Evolutionary conservation across 257 asterid genomes (phyloP).

Genomic region (Penstemon barbatus): DNA sequence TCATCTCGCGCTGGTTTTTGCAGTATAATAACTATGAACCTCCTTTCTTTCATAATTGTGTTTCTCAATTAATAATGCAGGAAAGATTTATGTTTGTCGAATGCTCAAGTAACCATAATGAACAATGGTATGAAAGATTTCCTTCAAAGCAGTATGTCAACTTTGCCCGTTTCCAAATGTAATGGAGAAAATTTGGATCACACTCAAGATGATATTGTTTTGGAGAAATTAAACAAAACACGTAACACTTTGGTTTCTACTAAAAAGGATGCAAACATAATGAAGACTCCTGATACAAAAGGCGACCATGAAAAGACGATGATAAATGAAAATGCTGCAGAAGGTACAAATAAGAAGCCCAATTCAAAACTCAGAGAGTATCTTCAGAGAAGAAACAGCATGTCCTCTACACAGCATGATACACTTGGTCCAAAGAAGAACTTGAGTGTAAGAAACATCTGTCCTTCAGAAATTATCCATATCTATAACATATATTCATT

Average conservation of each 20-base stretch:
- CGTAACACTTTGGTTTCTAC: neutral
- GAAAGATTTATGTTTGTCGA: constrained; percentile 35
- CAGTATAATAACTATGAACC: too few relatives aligned
- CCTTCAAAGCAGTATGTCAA: constrained; percentile 15
- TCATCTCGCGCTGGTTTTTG: constrained; percentile 51
- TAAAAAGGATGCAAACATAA: neutral
- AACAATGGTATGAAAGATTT: constrained; percentile 12
- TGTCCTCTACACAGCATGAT: constrained; percentile 19
- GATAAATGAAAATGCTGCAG: neutral
- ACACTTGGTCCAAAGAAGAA: constrained; percentile 20
- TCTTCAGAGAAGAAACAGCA: constrained; percentile 36
- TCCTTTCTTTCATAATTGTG: neutral
- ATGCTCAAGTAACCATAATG: constrained; percentile 18
- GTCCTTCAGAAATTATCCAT: neutral
- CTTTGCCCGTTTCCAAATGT: constrained; percentile 14
- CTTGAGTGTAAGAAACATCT: constrained; percentile 33
- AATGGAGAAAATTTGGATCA: constrained; percentile 27
- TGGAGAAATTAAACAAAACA: neutral
- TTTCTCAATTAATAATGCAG: constrained; percentile 30
- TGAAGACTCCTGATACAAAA: neutral
- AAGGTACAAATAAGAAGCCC: constrained; percentile 21
- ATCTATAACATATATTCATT: neutral
- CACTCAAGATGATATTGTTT: neutral
- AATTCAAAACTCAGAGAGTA: constrained; percentile 23
- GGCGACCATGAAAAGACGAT: constrained; percentile 21